Base-by-base conservation (phyloP, 768 basidiomycete species). In the Cubamyces sp. region DNA sequence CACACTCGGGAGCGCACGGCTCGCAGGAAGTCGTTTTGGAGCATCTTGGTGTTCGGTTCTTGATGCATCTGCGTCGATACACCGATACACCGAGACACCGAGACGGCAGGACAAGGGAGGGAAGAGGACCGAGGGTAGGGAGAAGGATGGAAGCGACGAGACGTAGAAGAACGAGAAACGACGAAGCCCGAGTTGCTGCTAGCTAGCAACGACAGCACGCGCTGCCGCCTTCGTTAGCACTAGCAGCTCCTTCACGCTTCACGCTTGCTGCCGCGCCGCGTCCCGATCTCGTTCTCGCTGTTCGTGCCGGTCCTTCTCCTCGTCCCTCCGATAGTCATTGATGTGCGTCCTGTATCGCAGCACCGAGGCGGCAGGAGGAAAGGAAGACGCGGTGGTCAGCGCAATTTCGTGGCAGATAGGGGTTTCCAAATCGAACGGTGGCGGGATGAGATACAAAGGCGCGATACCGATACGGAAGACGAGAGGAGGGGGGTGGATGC, bases 231-330 rank as follows among this genome's bases (percentile, higher is more conserved):
- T 1, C 19, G n/a, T n/a, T n/a, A n/a, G n/a, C 34, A 11, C 34
- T 34, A 34, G 34, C 34, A n/a, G n/a, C n/a, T n/a, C n/a, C n/a
- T n/a, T n/a, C n/a, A n/a, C n/a, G n/a, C n/a, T 43, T 16, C 42
- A 16, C 42, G 42, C 42, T 2, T 43, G 42, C 42, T 21, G 16
- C 16, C 42, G 42, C 42, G 12, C 21, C 11, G 4, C 34, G 51
- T 34, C 30, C 25, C 40, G 40, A 19, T 48, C 43, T 19, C 19
- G 40, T 26, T 48, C 43, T 19, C 19, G 19, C 3, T 50, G 26
- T 21, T 43, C 42, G 21, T 21, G 55, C 19, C 39, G 62, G 12
- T 51, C 12, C 40, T 63, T 63, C 28, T 63, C 62, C 21, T 53
- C 54, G 12, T 63, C 51, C 34, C 62, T 53, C 25, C 49, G 54